Conservation (phyloP, 2,329 filamentous ascomycete genomes). For the Fusarium liriodendri region DNA sequence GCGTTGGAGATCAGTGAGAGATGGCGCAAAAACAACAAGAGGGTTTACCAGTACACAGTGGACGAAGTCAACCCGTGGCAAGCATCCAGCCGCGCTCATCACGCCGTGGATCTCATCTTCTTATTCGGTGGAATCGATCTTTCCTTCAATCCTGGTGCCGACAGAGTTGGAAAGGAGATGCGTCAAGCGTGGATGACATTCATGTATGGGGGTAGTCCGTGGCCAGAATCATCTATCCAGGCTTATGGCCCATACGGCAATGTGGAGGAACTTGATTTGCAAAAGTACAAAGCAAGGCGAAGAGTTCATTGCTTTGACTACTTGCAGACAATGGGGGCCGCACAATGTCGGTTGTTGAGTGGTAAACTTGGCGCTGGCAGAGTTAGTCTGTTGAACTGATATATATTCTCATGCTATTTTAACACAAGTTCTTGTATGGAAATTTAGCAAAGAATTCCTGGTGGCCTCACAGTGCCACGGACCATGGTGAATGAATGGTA, state of each 20-base stretch:
- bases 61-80: conserved; percentile 62
- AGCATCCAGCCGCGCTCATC: conserved; percentile 56
- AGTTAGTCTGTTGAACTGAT: conserved; percentile 53
- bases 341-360: conserved; percentile 45
- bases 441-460: too few relatives aligned
- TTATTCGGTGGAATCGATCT: conserved; percentile 56
- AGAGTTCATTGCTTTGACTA: conserved; percentile 14
- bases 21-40: conserved; percentile 26
- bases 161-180: conserved; percentile 50
- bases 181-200: conserved; percentile 55
- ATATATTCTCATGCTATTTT: too few relatives aligned
- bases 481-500: not conserved
- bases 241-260: conserved; percentile 55
- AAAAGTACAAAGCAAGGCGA: conserved; percentile 36
- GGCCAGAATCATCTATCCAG: conserved; percentile 35
- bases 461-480: too few relatives aligned
- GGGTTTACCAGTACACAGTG: conserved; percentile 53
- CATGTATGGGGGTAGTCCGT: conserved; percentile 50
- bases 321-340: conserved; percentile 45
- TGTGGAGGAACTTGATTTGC: conserved; percentile 46
- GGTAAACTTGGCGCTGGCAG: conserved; percentile 51
- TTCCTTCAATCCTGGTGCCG: conserved; percentile 47
- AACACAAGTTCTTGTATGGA: not conserved
- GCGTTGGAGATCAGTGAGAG: conserved; percentile 23
- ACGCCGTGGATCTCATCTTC: conserved; percentile 59